Percentiles rank a stretch among this genome's conserved stretches.
Evolutionary conservation across 176 grass and related monocot species (phyloP).

Genomic region (Triticum monococcum): DNA sequence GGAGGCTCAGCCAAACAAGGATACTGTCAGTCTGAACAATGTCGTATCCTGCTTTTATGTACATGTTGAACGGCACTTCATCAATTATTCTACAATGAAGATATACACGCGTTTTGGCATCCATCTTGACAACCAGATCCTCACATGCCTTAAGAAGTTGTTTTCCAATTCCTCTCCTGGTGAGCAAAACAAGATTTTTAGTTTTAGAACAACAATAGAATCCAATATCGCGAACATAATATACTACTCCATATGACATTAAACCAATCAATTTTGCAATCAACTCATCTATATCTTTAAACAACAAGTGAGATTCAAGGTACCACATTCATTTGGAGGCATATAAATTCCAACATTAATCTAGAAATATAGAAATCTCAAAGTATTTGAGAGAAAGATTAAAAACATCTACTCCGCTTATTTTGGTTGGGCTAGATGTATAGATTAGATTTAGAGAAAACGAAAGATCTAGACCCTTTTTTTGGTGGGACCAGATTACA

Average conservation of each 20-base stretch:
- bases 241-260: neutral
- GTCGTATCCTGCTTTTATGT: slow-evolving; percentile 68
- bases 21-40: slow-evolving; percentile 64
- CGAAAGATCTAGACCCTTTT: neutral
- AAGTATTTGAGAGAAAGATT: neutral
- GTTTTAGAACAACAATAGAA: slow-evolving; percentile 17
- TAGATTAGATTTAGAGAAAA: neutral
- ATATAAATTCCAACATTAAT: neutral
- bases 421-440: neutral
- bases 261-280: neutral
- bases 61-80: slow-evolving; percentile 69
- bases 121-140: slow-evolving; percentile 65
- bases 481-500: neutral
- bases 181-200: neutral
- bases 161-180: slow-evolving; percentile 71
- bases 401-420: neutral
- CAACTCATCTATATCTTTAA: neutral
- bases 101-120: slow-evolving; percentile 54
- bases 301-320: neutral
- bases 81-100: slow-evolving; percentile 90
- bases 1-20: slow-evolving; percentile 76
- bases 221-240: neutral
- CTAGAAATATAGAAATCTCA: neutral
- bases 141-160: slow-evolving; percentile 81
- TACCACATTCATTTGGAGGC: neutral